A percentile compares a stretch with the other conserved stretches of the same genome.
These are phyloP conservation scores for Tylopilus sp. DNA, from an alignment of 768 basidiomycete genomes.

Conservation along the genomic window DNA sequence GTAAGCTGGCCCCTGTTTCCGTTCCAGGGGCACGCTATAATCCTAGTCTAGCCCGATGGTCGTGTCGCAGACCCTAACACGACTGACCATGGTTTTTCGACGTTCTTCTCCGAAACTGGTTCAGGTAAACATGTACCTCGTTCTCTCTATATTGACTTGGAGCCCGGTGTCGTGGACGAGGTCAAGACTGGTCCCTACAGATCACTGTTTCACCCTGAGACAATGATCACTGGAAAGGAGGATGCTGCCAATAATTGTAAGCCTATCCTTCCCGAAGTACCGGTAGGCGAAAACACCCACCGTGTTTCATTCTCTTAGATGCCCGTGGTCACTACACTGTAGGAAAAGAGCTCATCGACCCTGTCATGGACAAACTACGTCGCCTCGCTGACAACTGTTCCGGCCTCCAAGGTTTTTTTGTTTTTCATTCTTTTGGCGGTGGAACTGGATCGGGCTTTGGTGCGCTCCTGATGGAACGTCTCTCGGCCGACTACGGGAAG, in stretches of 20 bases:
- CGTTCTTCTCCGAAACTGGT: conserved; percentile 96
- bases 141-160: conserved; percentile 93
- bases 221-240: conserved; percentile 96
- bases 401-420: conserved; percentile 99
- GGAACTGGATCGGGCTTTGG: conserved; percentile 99
- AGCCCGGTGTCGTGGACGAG: conserved; percentile 94
- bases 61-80: conserved; percentile 60
- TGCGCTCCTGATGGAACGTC: conserved; percentile 92
- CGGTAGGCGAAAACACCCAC: conserved; percentile 6
- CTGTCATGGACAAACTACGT: conserved; percentile 95
- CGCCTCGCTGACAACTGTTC: conserved; percentile 96
- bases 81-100: conserved; percentile 85
- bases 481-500: conserved; percentile 98
- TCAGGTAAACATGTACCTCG: conserved; percentile 95
- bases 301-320: conserved; percentile 47
- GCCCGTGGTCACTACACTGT: conserved; percentile 99
- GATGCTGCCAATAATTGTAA: conserved; percentile 99
- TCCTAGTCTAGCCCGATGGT: conserved; percentile 73
- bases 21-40: conserved; percentile 14
- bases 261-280: conserved; percentile 24
- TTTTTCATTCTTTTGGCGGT: conserved; percentile 99
- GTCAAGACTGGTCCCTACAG: conserved; percentile 91
- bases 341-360: conserved; percentile 97
- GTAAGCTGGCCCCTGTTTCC: conserved; percentile 46
- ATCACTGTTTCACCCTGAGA: conserved; percentile 96